Percentiles rank a stretch among this genome's conserved stretches.
phyloP scores from a whole-genome alignment of 2,329 filamentous ascomycete genomes.

The Fusarium sp. region DNA sequence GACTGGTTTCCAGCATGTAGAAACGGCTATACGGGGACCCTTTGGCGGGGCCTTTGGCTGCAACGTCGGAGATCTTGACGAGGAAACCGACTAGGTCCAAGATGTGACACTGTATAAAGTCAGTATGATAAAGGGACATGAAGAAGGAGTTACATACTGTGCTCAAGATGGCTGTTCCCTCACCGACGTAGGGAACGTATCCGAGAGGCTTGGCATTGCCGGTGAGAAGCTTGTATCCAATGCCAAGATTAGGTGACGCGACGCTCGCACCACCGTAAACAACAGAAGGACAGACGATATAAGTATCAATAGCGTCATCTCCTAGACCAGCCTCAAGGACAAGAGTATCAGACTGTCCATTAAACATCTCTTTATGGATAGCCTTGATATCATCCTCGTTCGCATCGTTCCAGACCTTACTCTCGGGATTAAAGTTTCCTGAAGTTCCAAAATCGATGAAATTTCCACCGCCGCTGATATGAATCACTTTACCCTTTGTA shows the following conservation, averaged over 20 bases:
- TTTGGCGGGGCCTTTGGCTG: background rate
- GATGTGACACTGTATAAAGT: background rate
- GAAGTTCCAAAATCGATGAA: slow-evolving; percentile 22
- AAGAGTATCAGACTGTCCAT: slow-evolving; percentile 2
- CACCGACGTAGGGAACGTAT: slow-evolving; percentile 3
- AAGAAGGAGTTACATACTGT: background rate
- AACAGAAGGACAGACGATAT: slow-evolving; percentile 4
- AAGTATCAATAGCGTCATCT: slow-evolving; percentile 1
- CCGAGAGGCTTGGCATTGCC: slow-evolving; percentile 10
- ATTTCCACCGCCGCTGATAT: slow-evolving; percentile 11
- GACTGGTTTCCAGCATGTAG: slow-evolving; percentile 14
- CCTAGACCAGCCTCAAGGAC: slow-evolving; percentile 9
- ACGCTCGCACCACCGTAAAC: slow-evolving; percentile 6
- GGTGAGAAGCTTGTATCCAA: background rate
- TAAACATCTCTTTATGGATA: slow-evolving; percentile 21
- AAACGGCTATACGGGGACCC: slow-evolving; percentile 13
- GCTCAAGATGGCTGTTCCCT: slow-evolving; percentile 5
- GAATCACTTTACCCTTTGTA: background rate
- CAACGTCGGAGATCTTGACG: background rate
- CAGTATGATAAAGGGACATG: rapidly evolving
- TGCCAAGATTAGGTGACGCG: background rate
- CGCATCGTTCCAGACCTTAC: slow-evolving; percentile 19
- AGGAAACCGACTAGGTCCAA: slow-evolving; percentile 10
- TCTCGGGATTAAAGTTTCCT: slow-evolving; percentile 1
- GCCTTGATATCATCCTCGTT: slow-evolving; percentile 17